These are phyloP conservation scores for Podospora appendiculata DNA, from an alignment of 495 filamentous ascomycete genomes.

Conservation along the genomic window DNA sequence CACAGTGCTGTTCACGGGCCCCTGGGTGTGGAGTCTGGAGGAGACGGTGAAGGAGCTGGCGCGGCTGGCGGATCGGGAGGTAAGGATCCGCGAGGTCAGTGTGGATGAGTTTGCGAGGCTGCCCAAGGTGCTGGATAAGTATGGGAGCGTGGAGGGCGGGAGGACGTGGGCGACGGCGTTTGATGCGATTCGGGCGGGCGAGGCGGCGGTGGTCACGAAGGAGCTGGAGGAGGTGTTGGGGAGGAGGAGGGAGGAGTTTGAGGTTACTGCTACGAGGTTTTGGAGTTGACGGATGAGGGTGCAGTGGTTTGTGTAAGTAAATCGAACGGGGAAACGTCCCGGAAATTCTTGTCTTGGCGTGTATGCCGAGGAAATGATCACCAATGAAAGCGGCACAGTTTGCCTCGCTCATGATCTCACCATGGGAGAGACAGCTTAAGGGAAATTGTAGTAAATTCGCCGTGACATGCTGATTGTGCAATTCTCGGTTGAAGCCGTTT, in stretches of 20 bases:
- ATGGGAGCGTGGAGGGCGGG: conserved; percentile 2
- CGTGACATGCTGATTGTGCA: too few species aligned
- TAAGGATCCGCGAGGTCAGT: conserved; percentile 27
- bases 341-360: too few species aligned
- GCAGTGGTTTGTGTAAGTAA: too few species aligned
- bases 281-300: too few species aligned
- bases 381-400: too few species aligned
- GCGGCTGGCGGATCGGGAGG: conserved; percentile 16
- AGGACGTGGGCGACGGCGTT: conserved; percentile 32
- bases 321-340: too few species aligned
- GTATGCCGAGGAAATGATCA: too few species aligned
- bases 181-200: conserved; percentile 34
- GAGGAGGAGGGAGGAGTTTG: conserved; percentile 24
- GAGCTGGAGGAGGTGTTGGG: conserved; percentile 30
- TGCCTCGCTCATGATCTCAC: too few species aligned
- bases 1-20: conserved; percentile 33
- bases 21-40: conserved; percentile 26
- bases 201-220: conserved; percentile 28
- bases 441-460: too few species aligned
- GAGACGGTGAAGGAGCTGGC: conserved; percentile 34
- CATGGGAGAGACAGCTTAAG: too few species aligned
- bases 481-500: not conserved
- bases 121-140: conserved; percentile 19
- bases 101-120: conserved; percentile 35
- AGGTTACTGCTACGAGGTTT: not conserved